Percentiles rank a stretch among this genome's conserved stretches.
These are phyloP conservation scores for Astragalus membranaceus DNA, from an alignment of 306 rosid species.

Conservation along the genomic window DNA sequence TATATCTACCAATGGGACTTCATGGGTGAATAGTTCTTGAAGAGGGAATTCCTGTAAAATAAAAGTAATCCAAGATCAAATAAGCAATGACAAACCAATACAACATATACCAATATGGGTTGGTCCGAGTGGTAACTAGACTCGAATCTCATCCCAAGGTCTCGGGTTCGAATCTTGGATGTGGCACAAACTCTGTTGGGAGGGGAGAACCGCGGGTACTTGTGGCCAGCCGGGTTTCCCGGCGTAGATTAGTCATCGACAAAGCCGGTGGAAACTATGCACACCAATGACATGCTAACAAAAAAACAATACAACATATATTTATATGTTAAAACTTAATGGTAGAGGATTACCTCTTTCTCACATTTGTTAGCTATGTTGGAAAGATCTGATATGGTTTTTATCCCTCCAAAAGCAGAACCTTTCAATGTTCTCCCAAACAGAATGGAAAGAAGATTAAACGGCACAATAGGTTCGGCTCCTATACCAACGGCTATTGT, in stretches of 20 bases:
- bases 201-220: too few species aligned
- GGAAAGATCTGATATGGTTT: constrained; percentile 40
- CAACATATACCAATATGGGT: too few species aligned
- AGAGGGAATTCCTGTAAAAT: constrained; percentile 40
- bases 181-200: too few species aligned
- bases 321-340: neutral
- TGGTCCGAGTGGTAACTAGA: too few species aligned
- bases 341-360: constrained; percentile 21
- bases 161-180: too few species aligned
- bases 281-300: too few species aligned
- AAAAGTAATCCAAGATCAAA: neutral
- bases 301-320: too few species aligned
- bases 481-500: constrained; percentile 31
- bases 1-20: constrained; percentile 26
- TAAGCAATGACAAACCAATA: too few species aligned
- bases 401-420: constrained; percentile 44
- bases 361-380: constrained; percentile 31
- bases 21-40: constrained; percentile 42
- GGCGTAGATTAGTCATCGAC: too few species aligned
- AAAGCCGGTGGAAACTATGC: too few species aligned
- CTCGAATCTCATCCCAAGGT: too few species aligned
- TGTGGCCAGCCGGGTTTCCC: too few species aligned
- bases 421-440: constrained; percentile 47
- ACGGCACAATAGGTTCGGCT: neutral
- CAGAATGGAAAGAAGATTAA: constrained; percentile 5